Evolutionary conservation across 2,329 filamentous ascomycete species (phyloP).

Genomic region (Xylaria digitata): DNA sequence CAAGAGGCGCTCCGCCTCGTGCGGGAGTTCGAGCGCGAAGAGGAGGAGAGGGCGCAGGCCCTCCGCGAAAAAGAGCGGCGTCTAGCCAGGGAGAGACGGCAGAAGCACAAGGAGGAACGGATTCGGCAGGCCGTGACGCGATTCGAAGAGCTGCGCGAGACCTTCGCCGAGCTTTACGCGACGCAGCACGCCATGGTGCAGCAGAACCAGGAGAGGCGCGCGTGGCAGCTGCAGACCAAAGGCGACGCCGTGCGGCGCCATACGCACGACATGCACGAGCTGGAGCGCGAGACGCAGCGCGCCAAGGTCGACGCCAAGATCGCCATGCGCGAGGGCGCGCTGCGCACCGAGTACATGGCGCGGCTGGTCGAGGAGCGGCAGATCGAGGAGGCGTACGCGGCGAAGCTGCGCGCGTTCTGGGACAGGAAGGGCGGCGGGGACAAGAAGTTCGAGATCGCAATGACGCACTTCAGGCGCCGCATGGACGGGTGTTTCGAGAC

Average conservation of each 20-base stretch:
- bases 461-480: constrained; percentile 52
- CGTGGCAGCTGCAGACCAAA: constrained; percentile 43
- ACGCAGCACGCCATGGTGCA: constrained; percentile 55
- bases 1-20: constrained; percentile 58
- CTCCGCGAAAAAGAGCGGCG: constrained; percentile 54
- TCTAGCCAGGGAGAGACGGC: constrained; percentile 53
- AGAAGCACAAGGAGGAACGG: constrained; percentile 51
- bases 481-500: constrained; percentile 56
- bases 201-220: constrained; percentile 39
- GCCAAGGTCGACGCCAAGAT: constrained; percentile 48
- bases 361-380: constrained; percentile 56
- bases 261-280: constrained; percentile 51
- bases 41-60: constrained; percentile 56
- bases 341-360: constrained; percentile 56
- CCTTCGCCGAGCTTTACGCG: constrained; percentile 56
- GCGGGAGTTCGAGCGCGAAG: constrained; percentile 61
- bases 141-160: constrained; percentile 53
- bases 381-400: constrained; percentile 59
- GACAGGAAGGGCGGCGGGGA: constrained; percentile 50
- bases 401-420: constrained; percentile 55
- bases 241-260: constrained; percentile 44
- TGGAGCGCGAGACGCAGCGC: constrained; percentile 49
- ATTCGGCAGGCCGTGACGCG: constrained; percentile 53
- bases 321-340: constrained; percentile 49
- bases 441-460: constrained; percentile 47